Percentiles rank a stretch among this genome's conserved stretches.
Evolutionary conservation across 805 yeast species (phyloP).

Genomic region (Candida lessepsii): DNA sequence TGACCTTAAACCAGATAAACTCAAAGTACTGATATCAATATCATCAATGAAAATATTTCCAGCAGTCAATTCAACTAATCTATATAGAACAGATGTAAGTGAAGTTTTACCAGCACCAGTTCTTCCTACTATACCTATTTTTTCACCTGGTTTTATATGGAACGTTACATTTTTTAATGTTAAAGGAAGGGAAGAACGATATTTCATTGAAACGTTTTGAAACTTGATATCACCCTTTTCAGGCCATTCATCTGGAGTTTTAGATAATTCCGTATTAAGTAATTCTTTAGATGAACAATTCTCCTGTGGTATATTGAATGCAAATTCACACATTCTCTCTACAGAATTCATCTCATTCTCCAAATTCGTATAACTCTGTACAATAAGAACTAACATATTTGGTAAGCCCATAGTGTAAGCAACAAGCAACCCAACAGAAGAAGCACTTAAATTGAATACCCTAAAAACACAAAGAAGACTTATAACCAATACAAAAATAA

Average conservation of each 20-base stretch:
- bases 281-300: conserved; percentile 56
- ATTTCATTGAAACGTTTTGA: conserved; percentile 49
- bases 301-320: conserved; percentile 65
- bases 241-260: conserved; percentile 48
- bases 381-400: conserved; percentile 33
- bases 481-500: conserved; percentile 27
- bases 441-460: conserved; percentile 31
- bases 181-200: conserved; percentile 58
- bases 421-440: conserved; percentile 37
- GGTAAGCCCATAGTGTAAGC: conserved; percentile 36
- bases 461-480: conserved; percentile 34
- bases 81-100: conserved; percentile 59
- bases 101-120: conserved; percentile 85
- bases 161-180: conserved; percentile 49
- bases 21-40: conserved; percentile 51
- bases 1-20: conserved; percentile 53
- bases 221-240: conserved; percentile 46
- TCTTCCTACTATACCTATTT: conserved; percentile 83
- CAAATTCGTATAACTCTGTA: conserved; percentile 34
- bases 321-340: conserved; percentile 42
- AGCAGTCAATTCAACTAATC: conserved; percentile 50
- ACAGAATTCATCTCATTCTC: conserved; percentile 43
- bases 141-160: conserved; percentile 54
- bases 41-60: conserved; percentile 58
- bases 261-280: conserved; percentile 11